Conservation (phyloP, 2,329 filamentous ascomycete species). For the Knufia petricola region DNA sequence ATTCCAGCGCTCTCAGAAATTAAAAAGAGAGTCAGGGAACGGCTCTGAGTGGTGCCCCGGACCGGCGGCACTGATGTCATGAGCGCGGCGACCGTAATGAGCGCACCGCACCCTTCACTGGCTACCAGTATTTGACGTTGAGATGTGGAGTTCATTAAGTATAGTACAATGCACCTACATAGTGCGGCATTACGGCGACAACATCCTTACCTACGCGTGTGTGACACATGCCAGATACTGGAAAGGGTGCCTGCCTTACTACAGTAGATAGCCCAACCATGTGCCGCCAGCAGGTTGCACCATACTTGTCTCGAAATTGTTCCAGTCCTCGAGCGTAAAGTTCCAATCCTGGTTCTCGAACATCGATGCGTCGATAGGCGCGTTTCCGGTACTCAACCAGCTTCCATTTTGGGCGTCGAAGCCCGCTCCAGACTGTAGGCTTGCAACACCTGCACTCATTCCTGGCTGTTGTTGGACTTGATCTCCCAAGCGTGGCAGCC, state of each 20-base stretch:
- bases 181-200: background rate
- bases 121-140: too few relatives aligned
- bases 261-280: conserved; percentile 7
- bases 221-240: background rate
- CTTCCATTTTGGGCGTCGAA: conserved; percentile 5
- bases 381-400: conserved; percentile 4
- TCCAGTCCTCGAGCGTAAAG: conserved; percentile 7
- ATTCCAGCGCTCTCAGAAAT: too few relatives aligned
- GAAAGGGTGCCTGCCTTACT: background rate
- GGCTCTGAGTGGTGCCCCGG: too few relatives aligned
- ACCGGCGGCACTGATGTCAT: too few relatives aligned
- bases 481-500: background rate
- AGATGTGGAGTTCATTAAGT: too few relatives aligned
- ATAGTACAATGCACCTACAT: too few relatives aligned
- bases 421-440: background rate
- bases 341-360: conserved; percentile 32
- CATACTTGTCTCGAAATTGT: conserved; percentile 10
- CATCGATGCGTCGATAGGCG: conserved; percentile 34
- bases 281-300: conserved; percentile 5
- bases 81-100: too few relatives aligned
- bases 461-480: conserved; percentile 4
- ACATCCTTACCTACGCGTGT: background rate
- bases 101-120: too few relatives aligned
- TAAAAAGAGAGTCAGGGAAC: too few relatives aligned
- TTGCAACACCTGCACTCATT: background rate